Evolutionary conservation across 2,329 filamentous ascomycete species (phyloP), one percentile per base, ranked within the genome.

Genomic region (Colletotrichum brevisporum): DNA sequence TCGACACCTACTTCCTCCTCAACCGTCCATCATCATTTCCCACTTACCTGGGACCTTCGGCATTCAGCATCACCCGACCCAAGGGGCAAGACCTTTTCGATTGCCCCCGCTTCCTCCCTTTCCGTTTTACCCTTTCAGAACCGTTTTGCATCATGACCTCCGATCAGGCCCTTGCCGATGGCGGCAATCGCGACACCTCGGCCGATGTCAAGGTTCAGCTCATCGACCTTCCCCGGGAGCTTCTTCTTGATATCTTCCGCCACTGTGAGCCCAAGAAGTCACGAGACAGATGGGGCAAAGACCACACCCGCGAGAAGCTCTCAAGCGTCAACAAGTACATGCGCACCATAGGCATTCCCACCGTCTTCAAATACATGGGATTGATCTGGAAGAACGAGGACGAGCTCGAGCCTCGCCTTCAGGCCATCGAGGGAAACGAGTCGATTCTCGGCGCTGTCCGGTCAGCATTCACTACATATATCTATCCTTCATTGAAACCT

Each of bases 171-270:
- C 31, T 8, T 36, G 31, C 31, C 31, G 6, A 10, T 10, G 8
- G 31, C 31, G 31, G 31, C 31, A 36, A 36, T 10, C 9, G 9
- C 31, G 10, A 10, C 31, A 10, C 31, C 31, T 36, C 31, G 3
- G 1, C 41, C 41, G 13, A 10, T 6, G 16, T 12, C 41, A 50
- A 3, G 43, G 39, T n/a, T 6, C 31, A 50, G n/a, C 56, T 54
- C 8, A 48, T 61, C 0, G 48, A 39, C 21, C 27, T 66, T 6
- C 63, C 63, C n/a, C 16, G 15, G 18, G 63, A 66, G 50, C 63
- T 66, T 12, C 9, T 66, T 2, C 26, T 61, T 4, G 39, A 61
- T 12, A 53, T 61, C 41, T 54, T 61, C 39, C 5, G n/a, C 12
- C 9, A 18, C 6, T 54, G 56, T 10, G 4, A 12, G 31, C 27